These are phyloP conservation scores for Trypanosoma avium DNA, from an alignment of 208 protist genomes.

Conservation along the genomic window DNA sequence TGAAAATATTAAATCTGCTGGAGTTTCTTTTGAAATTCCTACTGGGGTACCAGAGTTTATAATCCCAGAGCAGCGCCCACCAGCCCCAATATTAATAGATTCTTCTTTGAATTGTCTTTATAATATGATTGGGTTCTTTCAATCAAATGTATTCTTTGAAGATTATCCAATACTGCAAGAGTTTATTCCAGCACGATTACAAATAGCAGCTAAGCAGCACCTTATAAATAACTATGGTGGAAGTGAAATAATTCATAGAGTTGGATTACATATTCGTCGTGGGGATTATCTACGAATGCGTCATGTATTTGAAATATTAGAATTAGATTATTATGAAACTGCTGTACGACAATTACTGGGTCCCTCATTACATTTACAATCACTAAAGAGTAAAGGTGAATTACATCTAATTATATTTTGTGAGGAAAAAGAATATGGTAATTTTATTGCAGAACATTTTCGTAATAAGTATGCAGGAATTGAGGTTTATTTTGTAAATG, in stretches of 20 bases:
- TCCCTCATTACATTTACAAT: constrained; percentile 29
- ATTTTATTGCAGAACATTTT: constrained; percentile 50
- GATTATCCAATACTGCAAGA: constrained; percentile 42
- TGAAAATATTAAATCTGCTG: constrained; percentile 29
- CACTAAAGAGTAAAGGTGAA: background rate
- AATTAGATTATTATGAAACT: constrained; percentile 57
- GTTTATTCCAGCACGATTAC: constrained; percentile 38
- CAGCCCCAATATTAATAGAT: constrained; percentile 30
- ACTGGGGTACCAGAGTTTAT: constrained; percentile 28
- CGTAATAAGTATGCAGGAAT: constrained; percentile 55
- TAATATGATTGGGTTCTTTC: constrained; percentile 84
- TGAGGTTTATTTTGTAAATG: constrained; percentile 46
- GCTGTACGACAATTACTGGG: constrained; percentile 73
- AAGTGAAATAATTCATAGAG: constrained; percentile 25
- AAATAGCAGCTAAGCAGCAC: constrained; percentile 26
- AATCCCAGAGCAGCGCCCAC: constrained; percentile 64
- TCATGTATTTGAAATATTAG: constrained; percentile 73
- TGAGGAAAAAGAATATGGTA: constrained; percentile 62
- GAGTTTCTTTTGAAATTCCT: constrained; percentile 31
- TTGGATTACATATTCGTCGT: constrained; percentile 75
- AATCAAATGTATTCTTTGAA: constrained; percentile 69
- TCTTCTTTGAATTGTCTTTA: constrained; percentile 34
- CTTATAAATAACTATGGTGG: constrained; percentile 40
- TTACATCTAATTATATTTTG: constrained; percentile 75
- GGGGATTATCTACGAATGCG: constrained; percentile 74